These are phyloP conservation scores for Ophidiomyces ophidiicola DNA, from an alignment of 2,329 filamentous ascomycete species.

Conservation along the genomic window DNA sequence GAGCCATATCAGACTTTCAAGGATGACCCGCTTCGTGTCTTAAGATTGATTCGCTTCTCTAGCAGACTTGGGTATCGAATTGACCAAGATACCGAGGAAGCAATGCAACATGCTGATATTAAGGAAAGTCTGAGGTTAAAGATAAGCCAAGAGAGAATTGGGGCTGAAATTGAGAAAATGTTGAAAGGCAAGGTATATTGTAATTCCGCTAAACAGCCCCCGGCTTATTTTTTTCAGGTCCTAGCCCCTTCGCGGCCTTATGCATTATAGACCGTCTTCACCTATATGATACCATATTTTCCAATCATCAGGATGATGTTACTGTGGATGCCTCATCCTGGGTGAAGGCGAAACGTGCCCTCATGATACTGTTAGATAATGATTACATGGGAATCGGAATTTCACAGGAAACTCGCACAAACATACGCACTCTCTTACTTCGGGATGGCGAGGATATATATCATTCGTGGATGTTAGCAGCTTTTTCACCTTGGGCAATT, in stretches of 20 bases:
- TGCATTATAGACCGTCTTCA: conserved; percentile 29
- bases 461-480: conserved; percentile 62
- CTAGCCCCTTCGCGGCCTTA: conserved; percentile 30
- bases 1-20: conserved; percentile 85
- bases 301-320: conserved; percentile 36
- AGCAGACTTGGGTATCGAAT: conserved; percentile 72
- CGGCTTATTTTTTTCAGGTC: conserved; percentile 20
- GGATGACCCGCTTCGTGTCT: conserved; percentile 78
- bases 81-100: conserved; percentile 52
- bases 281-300: conserved; percentile 32
- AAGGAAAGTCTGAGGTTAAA: conserved; percentile 68
- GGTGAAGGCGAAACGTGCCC: conserved; percentile 50
- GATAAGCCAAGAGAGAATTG: conserved; percentile 83
- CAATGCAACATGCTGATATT: conserved; percentile 71
- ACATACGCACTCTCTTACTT: conserved; percentile 42
- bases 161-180: conserved; percentile 84
- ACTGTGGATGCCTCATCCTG: conserved; percentile 50
- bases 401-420: conserved; percentile 1
- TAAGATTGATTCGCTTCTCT: conserved; percentile 81
- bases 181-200: conserved; percentile 48
- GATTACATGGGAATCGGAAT: conserved; percentile 12
- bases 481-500: conserved; percentile 61
- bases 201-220: background rate
- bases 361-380: conserved; percentile 40
- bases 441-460: conserved; percentile 54